Evolutionary conservation across 768 basidiomycete species (phyloP).

Genomic region (Podaxis carcinomalis): DNA sequence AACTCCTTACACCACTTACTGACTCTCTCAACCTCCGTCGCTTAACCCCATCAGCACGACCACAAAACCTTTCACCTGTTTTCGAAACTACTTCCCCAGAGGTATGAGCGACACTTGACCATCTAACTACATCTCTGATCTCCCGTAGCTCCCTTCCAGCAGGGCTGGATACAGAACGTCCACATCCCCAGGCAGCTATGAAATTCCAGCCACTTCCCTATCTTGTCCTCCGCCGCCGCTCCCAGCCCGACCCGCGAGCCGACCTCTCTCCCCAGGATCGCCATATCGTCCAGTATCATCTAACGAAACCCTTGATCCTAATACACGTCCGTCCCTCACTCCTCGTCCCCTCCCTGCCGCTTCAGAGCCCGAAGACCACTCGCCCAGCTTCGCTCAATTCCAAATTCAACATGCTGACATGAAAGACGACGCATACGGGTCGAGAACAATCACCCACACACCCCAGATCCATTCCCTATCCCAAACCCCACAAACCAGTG

Average conservation of each 20-base stretch:
- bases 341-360: background rate
- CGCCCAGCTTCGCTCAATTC: background rate
- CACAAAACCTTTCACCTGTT: background rate
- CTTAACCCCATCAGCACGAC: background rate
- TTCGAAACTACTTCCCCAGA: background rate
- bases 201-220: background rate
- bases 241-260: background rate
- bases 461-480: background rate
- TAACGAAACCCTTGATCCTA: background rate
- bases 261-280: background rate
- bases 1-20: background rate
- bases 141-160: background rate
- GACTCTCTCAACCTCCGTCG: background rate
- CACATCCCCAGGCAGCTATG: background rate
- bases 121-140: background rate
- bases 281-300: background rate
- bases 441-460: background rate
- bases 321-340: background rate
- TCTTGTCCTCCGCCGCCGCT: background rate
- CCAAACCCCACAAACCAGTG: background rate
- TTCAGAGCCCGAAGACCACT: background rate
- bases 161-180: background rate
- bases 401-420: background rate
- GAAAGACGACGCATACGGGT: background rate
- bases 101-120: background rate